Evolutionary conservation across 768 basidiomycete species (phyloP), one percentile per base, ranked within the genome.

Genomic region (Vishniacozyma victoriae): DNA sequence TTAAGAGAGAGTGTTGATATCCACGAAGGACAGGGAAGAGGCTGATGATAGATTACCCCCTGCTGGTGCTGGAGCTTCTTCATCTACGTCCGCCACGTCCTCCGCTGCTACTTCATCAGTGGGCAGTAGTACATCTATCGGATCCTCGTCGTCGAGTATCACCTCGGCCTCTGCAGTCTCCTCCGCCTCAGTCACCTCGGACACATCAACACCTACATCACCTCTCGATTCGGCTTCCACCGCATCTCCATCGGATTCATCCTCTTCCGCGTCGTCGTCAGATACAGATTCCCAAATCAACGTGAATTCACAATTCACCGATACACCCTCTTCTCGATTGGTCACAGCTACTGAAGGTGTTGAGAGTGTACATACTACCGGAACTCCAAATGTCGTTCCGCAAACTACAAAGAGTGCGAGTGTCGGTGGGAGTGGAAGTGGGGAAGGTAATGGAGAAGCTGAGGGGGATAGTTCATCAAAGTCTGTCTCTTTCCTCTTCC

Each of bases 301-400:
- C 23, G 6, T 36, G 37, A 35, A 36, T 20, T 44, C n/a, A n/a
- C 24, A 24, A 37, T 19, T 20, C 35, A 39, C 29, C 46, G 41
- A 48, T 48, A 37, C 43, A 38, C 47, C 14, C 20, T 26, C 7
- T 37, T 50, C 6, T 47, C 56, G 4, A n/a, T n/a, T n/a, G n/a
- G n/a, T n/a, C n/a, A n/a, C n/a, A n/a, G 15, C 4, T n/a, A n/a
- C n/a, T n/a, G n/a, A n/a, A n/a, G n/a, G n/a, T n/a, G n/a, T n/a
- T n/a, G n/a, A n/a, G n/a, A n/a, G n/a, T n/a, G n/a, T n/a, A n/a
- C n/a, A n/a, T n/a, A 36, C 41, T 5, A 33, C 48, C 7, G 25
- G 37, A 1, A 45, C 16, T 18, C 35, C 45, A 6, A n/a, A n/a
- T n/a, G 31, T n/a, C n/a, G n/a, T 9, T 33, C 11, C 31, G 31